Percentiles rank a stretch among this genome's conserved stretches.
Evolutionary conservation across 2,329 filamentous ascomycete species (phyloP).

Genomic region (Aureobasidium lini): DNA sequence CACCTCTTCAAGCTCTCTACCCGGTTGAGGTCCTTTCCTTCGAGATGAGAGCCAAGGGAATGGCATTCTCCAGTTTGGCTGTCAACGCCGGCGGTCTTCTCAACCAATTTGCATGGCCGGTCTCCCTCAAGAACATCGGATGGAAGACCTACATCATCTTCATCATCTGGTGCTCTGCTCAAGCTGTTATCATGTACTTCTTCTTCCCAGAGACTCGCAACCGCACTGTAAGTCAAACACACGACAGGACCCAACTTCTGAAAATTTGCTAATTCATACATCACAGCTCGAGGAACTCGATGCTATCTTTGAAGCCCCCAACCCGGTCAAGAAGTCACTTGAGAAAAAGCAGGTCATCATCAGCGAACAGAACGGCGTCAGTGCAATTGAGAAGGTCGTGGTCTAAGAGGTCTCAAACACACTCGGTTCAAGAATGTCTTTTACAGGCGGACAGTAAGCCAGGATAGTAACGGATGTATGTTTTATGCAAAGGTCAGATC

Average conservation of each 20-base stretch:
- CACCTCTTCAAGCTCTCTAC: conserved; percentile 31
- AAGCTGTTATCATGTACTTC: conserved; percentile 23
- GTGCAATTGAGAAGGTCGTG: conserved; percentile 14
- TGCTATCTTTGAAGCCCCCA: conserved; percentile 19
- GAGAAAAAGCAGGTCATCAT: conserved; percentile 23
- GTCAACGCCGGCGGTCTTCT: conserved; percentile 38
- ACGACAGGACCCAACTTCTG: neutral
- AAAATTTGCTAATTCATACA: neutral
- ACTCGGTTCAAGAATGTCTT: neutral
- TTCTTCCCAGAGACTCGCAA: conserved; percentile 33
- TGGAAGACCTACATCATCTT: conserved; percentile 28
- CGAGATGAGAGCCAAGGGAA: conserved; percentile 38
- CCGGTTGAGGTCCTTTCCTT: conserved; percentile 42
- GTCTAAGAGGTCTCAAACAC: neutral
- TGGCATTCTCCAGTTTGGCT: conserved; percentile 37
- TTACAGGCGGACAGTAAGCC: no score
- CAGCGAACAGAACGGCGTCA: conserved; percentile 20
- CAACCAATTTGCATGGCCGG: conserved; percentile 27
- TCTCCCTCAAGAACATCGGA: conserved; percentile 15
- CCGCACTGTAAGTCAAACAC: conserved; percentile 21
- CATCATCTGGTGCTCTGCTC: conserved; percentile 12
- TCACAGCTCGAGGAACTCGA: conserved; percentile 25
- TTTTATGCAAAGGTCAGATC: neutral
- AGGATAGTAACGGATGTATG: neutral
- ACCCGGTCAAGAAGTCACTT: conserved; percentile 24